These are phyloP conservation scores for Podaxis rugospora DNA, from an alignment of 768 basidiomycete genomes.

Conservation along the genomic window DNA sequence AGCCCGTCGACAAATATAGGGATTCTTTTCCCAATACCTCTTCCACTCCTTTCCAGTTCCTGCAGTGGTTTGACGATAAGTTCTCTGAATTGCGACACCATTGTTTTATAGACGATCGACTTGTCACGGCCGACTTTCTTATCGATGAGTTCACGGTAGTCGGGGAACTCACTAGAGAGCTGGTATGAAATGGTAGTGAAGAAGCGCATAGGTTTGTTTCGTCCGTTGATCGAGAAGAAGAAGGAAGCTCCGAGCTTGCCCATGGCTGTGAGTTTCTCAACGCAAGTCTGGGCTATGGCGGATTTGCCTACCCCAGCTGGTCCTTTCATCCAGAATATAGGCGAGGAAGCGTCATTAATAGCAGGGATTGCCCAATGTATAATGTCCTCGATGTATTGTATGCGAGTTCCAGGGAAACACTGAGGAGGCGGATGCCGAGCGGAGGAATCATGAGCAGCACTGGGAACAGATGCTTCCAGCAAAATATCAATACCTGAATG, in stretches of 20 bases:
- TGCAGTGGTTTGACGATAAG: neutral
- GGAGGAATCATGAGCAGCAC: neutral
- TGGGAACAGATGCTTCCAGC: neutral
- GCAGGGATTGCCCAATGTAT: neutral
- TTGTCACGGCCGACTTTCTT: neutral
- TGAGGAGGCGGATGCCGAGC: neutral
- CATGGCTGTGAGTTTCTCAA: neutral
- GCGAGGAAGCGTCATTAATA: neutral
- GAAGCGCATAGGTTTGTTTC: neutral
- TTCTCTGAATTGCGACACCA: neutral
- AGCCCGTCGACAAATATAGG: neutral
- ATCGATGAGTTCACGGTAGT: neutral
- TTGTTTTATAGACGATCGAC: neutral
- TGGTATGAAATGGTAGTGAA: constrained; percentile 7
- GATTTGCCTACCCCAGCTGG: neutral
- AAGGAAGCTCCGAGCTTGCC: neutral
- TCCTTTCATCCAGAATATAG: constrained; percentile 1
- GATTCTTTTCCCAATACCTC: neutral
- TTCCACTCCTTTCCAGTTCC: neutral
- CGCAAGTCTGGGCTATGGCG: constrained; percentile 3
- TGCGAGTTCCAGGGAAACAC: neutral
- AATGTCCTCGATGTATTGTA: neutral
- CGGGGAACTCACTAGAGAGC: neutral
- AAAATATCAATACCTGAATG: neutral
- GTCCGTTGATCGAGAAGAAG: constrained; percentile 1